Conservation (phyloP, 805 yeast genomes). For the Saccharomycopsis javanensis region DNA sequence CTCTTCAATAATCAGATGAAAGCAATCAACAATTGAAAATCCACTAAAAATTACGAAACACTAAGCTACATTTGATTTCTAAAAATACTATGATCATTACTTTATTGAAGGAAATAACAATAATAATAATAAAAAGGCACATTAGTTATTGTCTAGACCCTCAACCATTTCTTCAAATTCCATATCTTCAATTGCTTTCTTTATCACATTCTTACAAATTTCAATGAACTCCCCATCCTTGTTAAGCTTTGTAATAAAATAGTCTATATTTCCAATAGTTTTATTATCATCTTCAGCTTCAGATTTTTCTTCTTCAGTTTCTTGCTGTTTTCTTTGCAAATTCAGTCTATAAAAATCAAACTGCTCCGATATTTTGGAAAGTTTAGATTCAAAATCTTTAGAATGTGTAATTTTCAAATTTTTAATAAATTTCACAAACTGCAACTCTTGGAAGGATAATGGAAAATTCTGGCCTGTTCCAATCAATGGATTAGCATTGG, state of each 20-base stretch:
- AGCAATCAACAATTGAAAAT: no score
- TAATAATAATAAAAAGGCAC: no score
- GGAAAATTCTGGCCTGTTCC: background rate
- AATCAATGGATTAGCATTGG: background rate
- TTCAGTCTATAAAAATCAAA: background rate
- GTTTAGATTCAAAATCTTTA: background rate
- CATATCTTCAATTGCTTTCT: slow-evolving; percentile 5
- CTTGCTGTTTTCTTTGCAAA: background rate
- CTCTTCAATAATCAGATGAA: no score
- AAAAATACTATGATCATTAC: no score
- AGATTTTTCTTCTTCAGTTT: background rate
- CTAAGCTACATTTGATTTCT: no score
- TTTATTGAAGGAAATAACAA: no score
- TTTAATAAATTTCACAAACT: background rate
- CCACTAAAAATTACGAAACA: no score
- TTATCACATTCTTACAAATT: slow-evolving; percentile 1
- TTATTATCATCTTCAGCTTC: background rate
- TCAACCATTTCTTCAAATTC: slow-evolving; percentile 1
- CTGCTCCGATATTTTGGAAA: background rate
- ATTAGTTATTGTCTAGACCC: background rate
- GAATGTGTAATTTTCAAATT: background rate
- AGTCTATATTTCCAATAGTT: background rate
- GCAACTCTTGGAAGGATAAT: background rate
- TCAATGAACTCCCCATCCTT: slow-evolving; percentile 3
- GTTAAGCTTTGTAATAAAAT: background rate